Evolutionary conservation across 139 green algal genomes (phyloP), one percentile per base, ranked within the genome.

Genomic region (Prasinococcaceae sp.): DNA sequence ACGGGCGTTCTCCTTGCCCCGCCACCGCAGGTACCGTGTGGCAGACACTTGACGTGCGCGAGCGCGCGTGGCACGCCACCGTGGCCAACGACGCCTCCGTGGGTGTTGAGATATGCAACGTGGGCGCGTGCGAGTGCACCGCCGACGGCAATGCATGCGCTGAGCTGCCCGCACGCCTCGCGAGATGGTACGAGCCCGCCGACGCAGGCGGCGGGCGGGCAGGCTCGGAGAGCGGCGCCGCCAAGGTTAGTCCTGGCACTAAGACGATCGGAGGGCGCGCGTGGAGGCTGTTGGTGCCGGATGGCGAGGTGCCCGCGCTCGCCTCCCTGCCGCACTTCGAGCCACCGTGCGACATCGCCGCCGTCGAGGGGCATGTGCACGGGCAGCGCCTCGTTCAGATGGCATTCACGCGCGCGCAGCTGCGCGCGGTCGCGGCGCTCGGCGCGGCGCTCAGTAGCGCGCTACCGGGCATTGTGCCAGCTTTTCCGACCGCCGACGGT

Each of bases 21-120:
- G n/a, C n/a, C n/a, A n/a, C n/a, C n/a, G n/a, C n/a, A n/a, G n/a
- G n/a, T n/a, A 10, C n/a, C 40, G 17, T 17, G 9, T 47, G 17
- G 9, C 46, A 53, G 30, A 53, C 46, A 26, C 16, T 53, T 16
- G 46, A 53, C 46, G 12, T 53, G 28, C 28, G 30, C 6, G 46
- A 53, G 24, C 46, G 46, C 17, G 46, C 46, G 49, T 53, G 46
- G 46, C 46, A 53, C 16, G 46, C 46, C 17, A 53, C 46, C 22
- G 30, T 38, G 17, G 46, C 46, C 6, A 53, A 53, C 46, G 46
- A 53, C 30, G 12, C 12, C 17, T 53, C 46, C 10, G n/a, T 53
- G 8, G 46, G 46, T 10, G 16, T 53, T 14, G 46, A 53, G 46
- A 20, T 53, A 26, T 38, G 17, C n/a, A 50, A 50, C 42, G 22